phyloP scores from a whole-genome alignment of 306 rosid genomes.

The Vigna angularis region DNA sequence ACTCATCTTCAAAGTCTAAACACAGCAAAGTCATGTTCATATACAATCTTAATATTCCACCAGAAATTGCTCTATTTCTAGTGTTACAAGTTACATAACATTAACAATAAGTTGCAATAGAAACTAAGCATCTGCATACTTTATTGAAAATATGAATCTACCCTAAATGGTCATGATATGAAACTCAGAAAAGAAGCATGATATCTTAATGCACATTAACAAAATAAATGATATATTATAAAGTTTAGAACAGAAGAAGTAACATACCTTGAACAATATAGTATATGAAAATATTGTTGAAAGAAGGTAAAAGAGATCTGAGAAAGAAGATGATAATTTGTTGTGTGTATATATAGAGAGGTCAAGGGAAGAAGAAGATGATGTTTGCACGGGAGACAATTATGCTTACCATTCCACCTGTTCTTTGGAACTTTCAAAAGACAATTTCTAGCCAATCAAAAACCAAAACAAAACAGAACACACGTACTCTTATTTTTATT shows the following conservation, averaged over 20 bases:
- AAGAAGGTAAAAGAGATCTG: constrained; percentile 22
- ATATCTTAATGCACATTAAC: constrained; percentile 17
- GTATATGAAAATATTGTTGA: neutral
- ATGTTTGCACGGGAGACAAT: constrained; percentile 43
- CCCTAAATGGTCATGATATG: constrained; percentile 7
- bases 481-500: neutral
- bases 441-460: neutral
- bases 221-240: constrained; percentile 1
- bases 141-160: neutral
- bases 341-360: constrained; percentile 25
- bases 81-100: neutral
- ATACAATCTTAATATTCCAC: neutral
- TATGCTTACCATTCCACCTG: constrained; percentile 53
- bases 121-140: constrained; percentile 1
- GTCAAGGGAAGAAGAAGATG: constrained; percentile 10
- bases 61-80: neutral
- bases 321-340: constrained; percentile 16
- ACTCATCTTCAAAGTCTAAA: constrained; percentile 58
- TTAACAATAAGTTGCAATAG: neutral
- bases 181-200: constrained; percentile 20
- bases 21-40: neutral
- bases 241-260: constrained; percentile 21
- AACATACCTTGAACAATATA: constrained; percentile 44
- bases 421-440: constrained; percentile 41
- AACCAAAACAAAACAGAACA: neutral